phyloP scores from a whole-genome alignment of 129 eudicot species.

The Lactuca saligna region DNA sequence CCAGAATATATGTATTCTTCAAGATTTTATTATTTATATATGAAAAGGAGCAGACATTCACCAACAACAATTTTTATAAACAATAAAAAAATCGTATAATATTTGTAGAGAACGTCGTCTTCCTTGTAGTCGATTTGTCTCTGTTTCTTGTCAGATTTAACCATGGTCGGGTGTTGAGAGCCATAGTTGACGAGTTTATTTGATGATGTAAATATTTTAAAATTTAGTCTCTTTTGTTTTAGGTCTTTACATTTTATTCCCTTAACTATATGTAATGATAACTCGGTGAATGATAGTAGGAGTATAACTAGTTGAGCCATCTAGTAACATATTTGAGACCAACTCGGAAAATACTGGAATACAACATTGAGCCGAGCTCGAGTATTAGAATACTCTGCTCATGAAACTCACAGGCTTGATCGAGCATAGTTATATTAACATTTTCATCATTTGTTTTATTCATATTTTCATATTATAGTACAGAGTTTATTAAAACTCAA shows the following conservation, averaged over 20 bases:
- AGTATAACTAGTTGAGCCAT: too few relatives aligned
- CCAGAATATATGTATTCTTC: constrained; percentile 37
- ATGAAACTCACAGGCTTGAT: too few relatives aligned
- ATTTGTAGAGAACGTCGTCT: constrained; percentile 14
- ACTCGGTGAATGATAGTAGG: neutral
- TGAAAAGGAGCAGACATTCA: neutral
- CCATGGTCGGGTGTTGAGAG: constrained; percentile 8
- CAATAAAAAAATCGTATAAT: neutral
- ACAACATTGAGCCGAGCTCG: too few relatives aligned
- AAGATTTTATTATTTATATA: neutral
- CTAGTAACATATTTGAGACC: too few relatives aligned
- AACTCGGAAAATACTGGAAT: too few relatives aligned
- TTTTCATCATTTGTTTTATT: too few relatives aligned
- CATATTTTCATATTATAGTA: too few relatives aligned
- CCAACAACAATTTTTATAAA: neutral
- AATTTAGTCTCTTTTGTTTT: constrained; percentile 3
- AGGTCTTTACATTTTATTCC: neutral
- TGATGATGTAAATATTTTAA: neutral
- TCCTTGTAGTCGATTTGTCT: constrained; percentile 4
- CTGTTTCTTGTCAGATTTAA: constrained; percentile 3
- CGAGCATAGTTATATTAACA: too few relatives aligned
- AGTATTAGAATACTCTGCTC: too few relatives aligned
- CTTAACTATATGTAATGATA: neutral
- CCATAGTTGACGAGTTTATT: constrained; percentile 10
- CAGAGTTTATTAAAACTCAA: too few relatives aligned